These are phyloP conservation scores for Suillus brevipes DNA, from an alignment of 768 basidiomycete genomes.

Conservation along the genomic window DNA sequence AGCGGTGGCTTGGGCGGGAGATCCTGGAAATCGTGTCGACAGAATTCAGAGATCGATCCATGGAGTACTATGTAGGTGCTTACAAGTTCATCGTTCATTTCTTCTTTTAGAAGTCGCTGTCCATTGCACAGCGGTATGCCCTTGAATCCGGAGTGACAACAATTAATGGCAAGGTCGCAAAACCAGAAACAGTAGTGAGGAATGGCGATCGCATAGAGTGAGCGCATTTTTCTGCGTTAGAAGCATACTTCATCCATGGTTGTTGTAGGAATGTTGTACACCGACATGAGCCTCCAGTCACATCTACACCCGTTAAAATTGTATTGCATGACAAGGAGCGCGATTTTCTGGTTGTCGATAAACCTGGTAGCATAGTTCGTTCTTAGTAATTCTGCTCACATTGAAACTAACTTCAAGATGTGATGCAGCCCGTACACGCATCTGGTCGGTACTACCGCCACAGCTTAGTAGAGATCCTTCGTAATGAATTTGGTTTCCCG, in stretches of 20 bases:
- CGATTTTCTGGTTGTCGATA: conserved; percentile 90
- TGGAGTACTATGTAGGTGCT: conserved; percentile 90
- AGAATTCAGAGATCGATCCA: conserved; percentile 89
- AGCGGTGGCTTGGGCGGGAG: conserved; percentile 85
- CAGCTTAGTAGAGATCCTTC: conserved; percentile 83
- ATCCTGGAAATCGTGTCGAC: conserved; percentile 91
- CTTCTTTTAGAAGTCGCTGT: not conserved
- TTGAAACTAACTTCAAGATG: conserved; percentile 3
- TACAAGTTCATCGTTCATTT: not conserved
- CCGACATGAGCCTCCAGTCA: conserved; percentile 96
- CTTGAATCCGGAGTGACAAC: conserved; percentile 95
- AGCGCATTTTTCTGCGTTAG: conserved; percentile 29
- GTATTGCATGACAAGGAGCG: conserved; percentile 75
- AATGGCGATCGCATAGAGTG: conserved; percentile 93
- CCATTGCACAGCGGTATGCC: conserved; percentile 55
- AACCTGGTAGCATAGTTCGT: conserved; percentile 95
- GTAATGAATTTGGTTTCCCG: conserved; percentile 77
- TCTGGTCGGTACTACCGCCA: conserved; percentile 90
- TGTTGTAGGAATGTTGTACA: conserved; percentile 81
- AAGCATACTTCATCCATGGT: not conserved
- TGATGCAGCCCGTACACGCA: conserved; percentile 80
- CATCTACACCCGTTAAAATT: conserved; percentile 78
- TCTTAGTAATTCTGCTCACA: conserved; percentile 6
- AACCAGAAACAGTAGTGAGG: conserved; percentile 71
- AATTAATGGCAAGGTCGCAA: conserved; percentile 87